Evolutionary conservation across 2,329 filamentous ascomycete species (phyloP).

Genomic region (Ceratocystis variospora): DNA sequence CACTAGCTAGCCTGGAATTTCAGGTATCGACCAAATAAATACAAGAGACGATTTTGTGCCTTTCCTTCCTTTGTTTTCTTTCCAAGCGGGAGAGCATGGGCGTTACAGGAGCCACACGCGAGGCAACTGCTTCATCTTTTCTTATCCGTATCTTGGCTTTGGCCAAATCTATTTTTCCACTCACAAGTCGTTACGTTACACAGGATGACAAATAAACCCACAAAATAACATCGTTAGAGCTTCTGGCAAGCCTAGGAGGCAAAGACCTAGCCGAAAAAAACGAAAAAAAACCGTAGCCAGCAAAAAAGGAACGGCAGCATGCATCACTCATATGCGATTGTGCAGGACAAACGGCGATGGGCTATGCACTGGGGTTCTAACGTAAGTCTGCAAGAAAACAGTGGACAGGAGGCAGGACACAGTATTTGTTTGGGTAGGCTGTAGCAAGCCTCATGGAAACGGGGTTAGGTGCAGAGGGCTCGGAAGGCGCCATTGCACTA

Average conservation of each 20-base stretch:
- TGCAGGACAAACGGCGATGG: neutral
- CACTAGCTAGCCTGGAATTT: neutral
- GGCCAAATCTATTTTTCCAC: neutral
- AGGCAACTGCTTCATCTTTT: too few relatives aligned
- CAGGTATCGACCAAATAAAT: neutral
- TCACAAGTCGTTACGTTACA: neutral
- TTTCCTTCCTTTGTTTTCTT: neutral
- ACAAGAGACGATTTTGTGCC: too few relatives aligned
- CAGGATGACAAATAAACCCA: neutral
- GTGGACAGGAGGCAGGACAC: neutral
- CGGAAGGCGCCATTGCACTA: neutral
- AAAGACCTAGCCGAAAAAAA: too few relatives aligned
- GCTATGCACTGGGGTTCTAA: neutral
- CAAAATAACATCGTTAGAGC: neutral
- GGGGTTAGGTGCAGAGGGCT: neutral
- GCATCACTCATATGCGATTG: neutral
- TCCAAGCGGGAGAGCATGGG: neutral
- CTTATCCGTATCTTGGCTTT: neutral
- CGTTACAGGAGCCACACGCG: too few relatives aligned
- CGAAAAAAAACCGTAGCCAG: neutral
- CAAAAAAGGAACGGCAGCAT: neutral
- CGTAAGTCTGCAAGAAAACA: too few relatives aligned
- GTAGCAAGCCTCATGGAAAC: constrained; percentile 2
- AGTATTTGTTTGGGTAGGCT: neutral
- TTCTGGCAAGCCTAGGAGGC: neutral